A percentile compares a stretch with the other conserved stretches of the same genome.
These are phyloP conservation scores for Plicaturopsis crispa DNA, from an alignment of 768 basidiomycete species.

Conservation along the genomic window DNA sequence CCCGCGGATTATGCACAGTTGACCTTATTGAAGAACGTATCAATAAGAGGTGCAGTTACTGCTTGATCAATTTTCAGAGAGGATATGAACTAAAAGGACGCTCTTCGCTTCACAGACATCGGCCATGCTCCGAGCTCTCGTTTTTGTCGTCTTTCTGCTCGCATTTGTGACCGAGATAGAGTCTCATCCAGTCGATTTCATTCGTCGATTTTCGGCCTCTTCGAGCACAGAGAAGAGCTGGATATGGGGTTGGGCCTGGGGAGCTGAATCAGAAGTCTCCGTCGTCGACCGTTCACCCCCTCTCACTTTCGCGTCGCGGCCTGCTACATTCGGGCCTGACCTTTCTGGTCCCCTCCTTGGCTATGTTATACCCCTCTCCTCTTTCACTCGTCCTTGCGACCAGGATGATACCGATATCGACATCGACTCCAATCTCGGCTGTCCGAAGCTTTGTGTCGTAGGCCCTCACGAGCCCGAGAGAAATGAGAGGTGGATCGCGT, in stretches of 20 bases:
- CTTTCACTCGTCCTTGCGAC: conserved; percentile 51
- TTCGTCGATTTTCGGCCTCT: not conserved
- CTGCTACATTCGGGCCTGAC: conserved; percentile 72
- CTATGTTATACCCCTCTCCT: conserved; percentile 64
- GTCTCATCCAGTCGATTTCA: not conserved
- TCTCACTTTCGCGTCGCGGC: conserved; percentile 61
- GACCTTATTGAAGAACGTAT: too few species aligned
- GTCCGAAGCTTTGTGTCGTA: conserved; percentile 56
- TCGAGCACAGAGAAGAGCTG: not conserved
- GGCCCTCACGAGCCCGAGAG: conserved; percentile 50
- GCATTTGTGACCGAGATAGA: not conserved
- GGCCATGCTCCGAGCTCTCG: too few species aligned
- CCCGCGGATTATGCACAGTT: too few species aligned
- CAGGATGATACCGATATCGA: conserved; percentile 2
- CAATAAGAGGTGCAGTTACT: too few species aligned
- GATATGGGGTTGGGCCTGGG: not conserved
- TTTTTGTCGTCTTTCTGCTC: not conserved
- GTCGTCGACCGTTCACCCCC: conserved; percentile 70
- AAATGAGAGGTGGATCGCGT: conserved; percentile 79
- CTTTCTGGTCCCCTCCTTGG: conserved; percentile 61
- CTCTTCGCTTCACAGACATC: too few species aligned
- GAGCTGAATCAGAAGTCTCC: conserved; percentile 35
- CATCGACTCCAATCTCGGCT: conserved; percentile 44
- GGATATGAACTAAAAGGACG: too few species aligned
- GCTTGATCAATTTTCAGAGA: too few species aligned